Percentiles rank a stretch among this genome's conserved stretches.
Conservation (phyloP, 1,284 basidiomycete genomes). For the Cryptococcus sp. region DNA sequence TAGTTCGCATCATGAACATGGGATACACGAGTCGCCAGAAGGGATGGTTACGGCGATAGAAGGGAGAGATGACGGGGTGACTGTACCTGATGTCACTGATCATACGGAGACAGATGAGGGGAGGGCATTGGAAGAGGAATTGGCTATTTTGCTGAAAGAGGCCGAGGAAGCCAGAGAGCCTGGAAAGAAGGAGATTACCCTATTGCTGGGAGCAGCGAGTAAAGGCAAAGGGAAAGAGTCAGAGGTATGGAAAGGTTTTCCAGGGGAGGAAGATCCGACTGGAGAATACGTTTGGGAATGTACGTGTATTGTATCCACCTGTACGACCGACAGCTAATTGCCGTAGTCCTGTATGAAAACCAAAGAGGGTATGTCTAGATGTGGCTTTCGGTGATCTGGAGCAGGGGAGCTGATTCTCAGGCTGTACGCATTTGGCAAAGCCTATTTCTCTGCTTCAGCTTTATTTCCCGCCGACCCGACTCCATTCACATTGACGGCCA, state of each 20-base stretch:
- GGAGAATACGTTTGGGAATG: conserved; percentile 70
- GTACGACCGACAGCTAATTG: not conserved
- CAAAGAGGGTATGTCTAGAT: conserved; percentile 40
- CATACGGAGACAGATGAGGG: conserved; percentile 1
- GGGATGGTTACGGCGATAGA: not conserved
- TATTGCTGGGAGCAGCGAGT: conserved; percentile 10
- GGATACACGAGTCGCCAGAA: not conserved
- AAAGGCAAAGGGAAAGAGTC: conserved; percentile 10
- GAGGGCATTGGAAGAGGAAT: not conserved
- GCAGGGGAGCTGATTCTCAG: conserved; percentile 15
- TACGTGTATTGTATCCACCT: conserved; percentile 46
- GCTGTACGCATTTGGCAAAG: conserved; percentile 40
- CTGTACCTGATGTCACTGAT: not conserved
- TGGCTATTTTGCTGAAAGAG: not conserved
- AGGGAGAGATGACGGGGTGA: not conserved
- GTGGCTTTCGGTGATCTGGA: not conserved
- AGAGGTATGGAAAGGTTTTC: conserved; percentile 20
- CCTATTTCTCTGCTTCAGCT: conserved; percentile 39
- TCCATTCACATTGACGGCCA: conserved; percentile 37
- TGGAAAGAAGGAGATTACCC: conserved; percentile 5
- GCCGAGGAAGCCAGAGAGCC: not conserved
- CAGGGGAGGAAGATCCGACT: conserved; percentile 62
- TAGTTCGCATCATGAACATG: too few species aligned
- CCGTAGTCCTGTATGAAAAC: conserved; percentile 47
- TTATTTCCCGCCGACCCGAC: conserved; percentile 46